Evolutionary conservation across 257 asterid genomes (phyloP), one percentile per base, ranked within the genome.

Genomic region (Solanum tarapatanum): DNA sequence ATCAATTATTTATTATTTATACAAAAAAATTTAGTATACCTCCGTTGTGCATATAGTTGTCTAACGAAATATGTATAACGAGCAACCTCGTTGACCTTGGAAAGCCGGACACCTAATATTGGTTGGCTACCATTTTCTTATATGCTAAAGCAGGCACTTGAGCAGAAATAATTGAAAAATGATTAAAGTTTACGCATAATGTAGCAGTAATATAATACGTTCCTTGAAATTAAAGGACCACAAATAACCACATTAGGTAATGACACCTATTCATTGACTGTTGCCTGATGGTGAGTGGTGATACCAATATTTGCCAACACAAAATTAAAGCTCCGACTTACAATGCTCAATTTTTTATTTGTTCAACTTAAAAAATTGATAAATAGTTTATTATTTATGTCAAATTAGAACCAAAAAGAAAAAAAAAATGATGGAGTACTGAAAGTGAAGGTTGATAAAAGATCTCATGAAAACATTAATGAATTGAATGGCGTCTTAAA

Each of bases 11-110:
- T 43, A 11, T 51, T 55, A 17, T 17, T 55, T 16, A 55, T 55
- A 17, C 3, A 55, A 17, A 0, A 0, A 19, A 55, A 0, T 55
- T 0, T 55, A 16, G 0, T 51, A 16, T 48, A 5, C 1, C 8
- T 51, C 9, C 1, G 0, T 17, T 7, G 4, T 19, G 24, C 64
- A 3, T 55, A 55, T 7, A 55, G 4, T 55, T 55, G 17, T 6
- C 64, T 7, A 55, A 6, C 10, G 3, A 51, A 55, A 55, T 55
- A 19, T 33, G 16, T 13, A 72, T 17, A 33, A 72, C 0, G 1
- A 8, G 60, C 26, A 39, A 13, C 60, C 60, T 76, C 60, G 35
- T 6, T n/a, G 83, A 76, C 83, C 4, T 0, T 0, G 58, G 60
- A 76, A 76, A 37, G 21, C 16, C 1, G 58, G 60, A n/a, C 32